phyloP scores from a whole-genome alignment of 345 rosid genomes.

The Linum trigynum region DNA sequence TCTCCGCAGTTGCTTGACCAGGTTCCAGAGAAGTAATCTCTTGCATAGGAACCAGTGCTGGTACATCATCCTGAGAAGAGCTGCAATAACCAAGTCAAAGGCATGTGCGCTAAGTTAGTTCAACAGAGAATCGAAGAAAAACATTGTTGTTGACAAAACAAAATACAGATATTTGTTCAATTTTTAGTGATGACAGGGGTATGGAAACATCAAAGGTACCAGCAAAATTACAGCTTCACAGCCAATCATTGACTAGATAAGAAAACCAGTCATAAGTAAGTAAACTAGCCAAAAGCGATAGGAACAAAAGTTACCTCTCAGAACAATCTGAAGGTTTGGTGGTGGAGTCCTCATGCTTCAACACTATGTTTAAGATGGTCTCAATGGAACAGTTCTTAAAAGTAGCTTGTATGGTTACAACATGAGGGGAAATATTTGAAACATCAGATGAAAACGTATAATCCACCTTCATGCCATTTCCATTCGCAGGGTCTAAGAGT shows the following conservation, averaged over 20 bases:
- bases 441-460: slow-evolving; percentile 67
- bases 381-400: slow-evolving; percentile 67
- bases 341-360: slow-evolving; percentile 55
- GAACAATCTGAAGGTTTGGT: slow-evolving; percentile 35
- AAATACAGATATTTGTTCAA: neutral
- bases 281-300: neutral
- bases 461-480: slow-evolving; percentile 79
- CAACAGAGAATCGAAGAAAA: slow-evolving; percentile 3
- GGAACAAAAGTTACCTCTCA: slow-evolving; percentile 43
- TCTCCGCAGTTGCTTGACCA: slow-evolving; percentile 44
- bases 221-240: neutral
- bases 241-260: neutral
- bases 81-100: slow-evolving; percentile 33
- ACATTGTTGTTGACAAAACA: neutral
- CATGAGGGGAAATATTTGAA: slow-evolving; percentile 52
- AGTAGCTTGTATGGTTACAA: slow-evolving; percentile 52
- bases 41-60: slow-evolving; percentile 62
- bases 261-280: neutral
- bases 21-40: slow-evolving; percentile 56
- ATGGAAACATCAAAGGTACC: neutral
- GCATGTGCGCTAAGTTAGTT: slow-evolving; percentile 4
- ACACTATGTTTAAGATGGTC: slow-evolving; percentile 39
- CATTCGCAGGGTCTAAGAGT: slow-evolving; percentile 68
- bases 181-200: neutral
- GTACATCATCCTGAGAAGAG: slow-evolving; percentile 36